phyloP scores from a whole-genome alignment of 202 grass and related monocot species.

The Brachypodium distachyon region DNA sequence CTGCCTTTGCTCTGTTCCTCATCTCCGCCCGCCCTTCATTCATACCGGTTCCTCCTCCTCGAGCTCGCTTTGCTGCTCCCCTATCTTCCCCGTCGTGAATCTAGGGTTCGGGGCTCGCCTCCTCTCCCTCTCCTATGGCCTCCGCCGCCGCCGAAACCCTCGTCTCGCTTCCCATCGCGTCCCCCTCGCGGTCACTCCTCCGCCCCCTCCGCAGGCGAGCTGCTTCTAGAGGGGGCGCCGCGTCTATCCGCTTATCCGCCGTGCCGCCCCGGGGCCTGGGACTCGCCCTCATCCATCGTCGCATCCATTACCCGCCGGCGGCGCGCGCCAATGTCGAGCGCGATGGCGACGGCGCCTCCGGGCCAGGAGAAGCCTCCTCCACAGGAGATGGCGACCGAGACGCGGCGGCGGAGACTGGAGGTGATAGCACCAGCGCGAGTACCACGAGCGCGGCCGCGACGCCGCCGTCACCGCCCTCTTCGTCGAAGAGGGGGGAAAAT shows the following conservation, averaged over 20 bases:
- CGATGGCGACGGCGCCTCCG: constrained; percentile 27
- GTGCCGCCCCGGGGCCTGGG: constrained; percentile 32
- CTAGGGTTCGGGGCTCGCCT: constrained; percentile 21
- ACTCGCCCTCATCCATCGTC: constrained; percentile 29
- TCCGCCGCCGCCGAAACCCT: constrained; percentile 53
- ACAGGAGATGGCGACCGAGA: constrained; percentile 24
- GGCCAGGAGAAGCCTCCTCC: constrained; percentile 23
- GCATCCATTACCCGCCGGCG: constrained; percentile 28
- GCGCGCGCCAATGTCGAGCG: constrained; percentile 57
- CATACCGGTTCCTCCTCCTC: constrained; percentile 16
- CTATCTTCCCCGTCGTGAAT: not conserved
- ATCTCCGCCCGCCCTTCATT: not conserved
- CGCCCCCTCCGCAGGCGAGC: constrained; percentile 28
- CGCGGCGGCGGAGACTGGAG: not conserved
- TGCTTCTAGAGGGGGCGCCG: not conserved
- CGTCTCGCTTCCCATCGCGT: constrained; percentile 29
- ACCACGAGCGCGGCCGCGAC: constrained; percentile 32
- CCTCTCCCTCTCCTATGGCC: constrained; percentile 22
- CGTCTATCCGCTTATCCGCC: constrained; percentile 25
- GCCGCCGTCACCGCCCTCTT: constrained; percentile 17
- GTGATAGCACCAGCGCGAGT: constrained; percentile 21
- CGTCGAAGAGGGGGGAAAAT: constrained; percentile 53
- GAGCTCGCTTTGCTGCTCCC: not conserved
- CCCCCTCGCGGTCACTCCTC: constrained; percentile 29
- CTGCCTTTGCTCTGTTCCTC: constrained; percentile 30